These are phyloP conservation scores for Kwoniella dejecticola DNA, from an alignment of 768 basidiomycete species.

Conservation along the genomic window DNA sequence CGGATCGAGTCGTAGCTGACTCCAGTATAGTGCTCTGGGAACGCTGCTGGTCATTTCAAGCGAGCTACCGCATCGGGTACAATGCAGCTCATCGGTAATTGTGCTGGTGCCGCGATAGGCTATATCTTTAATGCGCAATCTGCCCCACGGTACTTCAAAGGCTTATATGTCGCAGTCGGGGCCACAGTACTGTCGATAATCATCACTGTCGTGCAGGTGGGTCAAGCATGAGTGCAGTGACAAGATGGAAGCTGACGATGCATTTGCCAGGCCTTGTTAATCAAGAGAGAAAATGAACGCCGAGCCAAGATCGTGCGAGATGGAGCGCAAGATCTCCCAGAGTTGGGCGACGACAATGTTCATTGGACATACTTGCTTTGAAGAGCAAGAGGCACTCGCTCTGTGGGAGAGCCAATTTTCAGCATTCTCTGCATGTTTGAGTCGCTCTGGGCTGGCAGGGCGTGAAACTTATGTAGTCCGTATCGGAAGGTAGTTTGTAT, in stretches of 20 bases:
- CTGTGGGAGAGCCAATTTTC: too few species aligned
- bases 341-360: slow-evolving; percentile 38
- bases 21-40: not conserved
- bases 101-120: slow-evolving; percentile 35
- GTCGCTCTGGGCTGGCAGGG: too few species aligned
- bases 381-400: too few species aligned
- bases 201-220: slow-evolving; percentile 17
- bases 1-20: too few species aligned
- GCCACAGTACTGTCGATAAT: slow-evolving; percentile 17
- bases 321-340: slow-evolving; percentile 37
- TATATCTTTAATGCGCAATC: slow-evolving; percentile 25
- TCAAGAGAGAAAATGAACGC: slow-evolving; percentile 17
- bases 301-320: slow-evolving; percentile 15
- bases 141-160: slow-evolving; percentile 29
- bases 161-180: slow-evolving; percentile 31
- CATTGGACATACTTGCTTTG: slow-evolving; percentile 19
- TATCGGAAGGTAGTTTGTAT: too few species aligned
- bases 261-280: not conserved
- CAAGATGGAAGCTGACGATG: not conserved
- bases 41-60: slow-evolving; percentile 26
- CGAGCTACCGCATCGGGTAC: slow-evolving; percentile 34
- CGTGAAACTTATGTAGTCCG: too few species aligned
- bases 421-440: too few species aligned
- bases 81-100: slow-evolving; percentile 43
- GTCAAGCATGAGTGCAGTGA: not conserved